A percentile compares a stretch with the other conserved stretches of the same genome.
phyloP scores from a whole-genome alignment of 495 filamentous ascomycete species.

The Parmelia sp. region DNA sequence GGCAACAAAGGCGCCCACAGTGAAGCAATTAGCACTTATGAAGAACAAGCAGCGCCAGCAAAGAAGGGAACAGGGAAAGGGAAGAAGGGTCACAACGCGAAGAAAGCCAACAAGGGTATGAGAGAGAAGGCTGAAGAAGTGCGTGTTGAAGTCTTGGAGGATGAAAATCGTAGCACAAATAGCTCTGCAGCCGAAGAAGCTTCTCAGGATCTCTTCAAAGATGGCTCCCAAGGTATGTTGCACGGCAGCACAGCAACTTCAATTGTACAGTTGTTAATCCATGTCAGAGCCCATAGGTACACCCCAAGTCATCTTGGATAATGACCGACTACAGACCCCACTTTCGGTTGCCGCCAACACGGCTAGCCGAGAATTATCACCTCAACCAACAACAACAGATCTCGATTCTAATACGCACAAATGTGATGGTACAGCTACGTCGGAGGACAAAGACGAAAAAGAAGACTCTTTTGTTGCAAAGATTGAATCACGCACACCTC shows the following conservation, averaged over 20 bases:
- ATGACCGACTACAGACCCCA: conserved; percentile 14
- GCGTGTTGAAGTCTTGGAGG: conserved; percentile 24
- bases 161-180: conserved; percentile 22
- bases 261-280: neutral
- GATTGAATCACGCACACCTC: conserved; percentile 33
- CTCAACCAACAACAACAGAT: neutral
- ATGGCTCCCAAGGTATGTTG: conserved; percentile 11
- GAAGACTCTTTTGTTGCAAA: conserved; percentile 35
- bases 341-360: conserved; percentile 13
- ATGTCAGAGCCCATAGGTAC: conserved; percentile 1
- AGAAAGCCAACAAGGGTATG: conserved; percentile 25
- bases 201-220: conserved; percentile 18
- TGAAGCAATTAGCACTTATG: conserved; percentile 16
- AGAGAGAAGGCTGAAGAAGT: conserved; percentile 13
- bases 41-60: conserved; percentile 27
- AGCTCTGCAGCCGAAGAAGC: conserved; percentile 27
- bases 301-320: conserved; percentile 7
- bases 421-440: neutral
- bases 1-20: conserved; percentile 14
- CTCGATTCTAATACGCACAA: conserved; percentile 5
- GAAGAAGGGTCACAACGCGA: conserved; percentile 32
- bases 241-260: neutral
- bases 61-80: conserved; percentile 28
- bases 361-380: conserved; percentile 9
- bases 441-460: neutral